phyloP scores from a whole-genome alignment of 306 rosid species.

The Canavalia ensiformis region DNA sequence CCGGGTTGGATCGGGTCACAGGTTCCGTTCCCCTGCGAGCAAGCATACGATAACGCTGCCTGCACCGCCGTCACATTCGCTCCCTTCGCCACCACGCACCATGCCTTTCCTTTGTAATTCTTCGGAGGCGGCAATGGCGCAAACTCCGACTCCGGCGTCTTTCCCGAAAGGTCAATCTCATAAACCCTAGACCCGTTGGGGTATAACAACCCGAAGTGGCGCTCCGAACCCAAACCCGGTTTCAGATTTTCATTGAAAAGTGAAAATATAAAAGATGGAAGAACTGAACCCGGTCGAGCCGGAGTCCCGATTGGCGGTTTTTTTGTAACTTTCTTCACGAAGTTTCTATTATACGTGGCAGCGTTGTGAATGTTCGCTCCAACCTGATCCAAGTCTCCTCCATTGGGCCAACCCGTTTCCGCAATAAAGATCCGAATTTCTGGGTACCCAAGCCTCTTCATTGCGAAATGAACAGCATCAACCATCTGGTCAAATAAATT shows the following conservation, averaged over 20 bases:
- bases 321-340: conserved; percentile 61
- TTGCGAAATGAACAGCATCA: conserved; percentile 79
- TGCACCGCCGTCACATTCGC: conserved; percentile 69
- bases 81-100: conserved; percentile 79
- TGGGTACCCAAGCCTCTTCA: conserved; percentile 78
- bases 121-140: conserved; percentile 64
- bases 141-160: conserved; percentile 54
- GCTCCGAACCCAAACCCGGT: conserved; percentile 79
- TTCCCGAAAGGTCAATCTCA: conserved; percentile 70
- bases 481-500: conserved; percentile 92
- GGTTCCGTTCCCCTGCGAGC: conserved; percentile 87
- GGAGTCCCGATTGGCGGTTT: conserved; percentile 78
- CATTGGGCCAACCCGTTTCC: conserved; percentile 98
- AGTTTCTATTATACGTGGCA: conserved; percentile 77
- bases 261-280: conserved; percentile 74
- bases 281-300: conserved; percentile 71
- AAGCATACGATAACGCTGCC: conserved; percentile 74
- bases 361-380: conserved; percentile 83
- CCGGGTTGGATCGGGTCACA: conserved; percentile 71
- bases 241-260: conserved; percentile 83
- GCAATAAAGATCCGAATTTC: conserved; percentile 70
- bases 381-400: conserved; percentile 75
- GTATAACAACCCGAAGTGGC: conserved; percentile 78
- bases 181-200: conserved; percentile 72
- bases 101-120: conserved; percentile 67